Percentiles rank a stretch among this genome's conserved stretches.
These are phyloP conservation scores for Phytophthora brassicae DNA, from an alignment of 352 stramenopile species.

Conservation along the genomic window DNA sequence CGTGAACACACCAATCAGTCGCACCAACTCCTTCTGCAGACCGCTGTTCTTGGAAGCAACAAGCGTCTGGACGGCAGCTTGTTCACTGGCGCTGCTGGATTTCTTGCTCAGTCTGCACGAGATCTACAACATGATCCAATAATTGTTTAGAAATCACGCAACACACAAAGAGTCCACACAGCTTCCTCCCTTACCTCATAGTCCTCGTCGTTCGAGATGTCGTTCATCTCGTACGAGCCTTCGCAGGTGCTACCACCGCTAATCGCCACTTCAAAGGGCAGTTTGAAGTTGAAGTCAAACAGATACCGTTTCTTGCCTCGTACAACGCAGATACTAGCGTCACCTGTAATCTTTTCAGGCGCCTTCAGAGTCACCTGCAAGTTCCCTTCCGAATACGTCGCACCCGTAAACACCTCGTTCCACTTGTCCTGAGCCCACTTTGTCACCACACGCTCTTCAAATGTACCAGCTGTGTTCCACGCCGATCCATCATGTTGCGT, in stretches of 20 bases:
- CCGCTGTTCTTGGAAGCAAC: constrained; percentile 43
- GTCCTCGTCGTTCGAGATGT: constrained; percentile 88
- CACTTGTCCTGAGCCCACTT: constrained; percentile 83
- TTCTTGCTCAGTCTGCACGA: constrained; percentile 59
- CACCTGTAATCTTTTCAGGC: constrained; percentile 71
- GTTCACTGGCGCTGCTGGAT: constrained; percentile 39
- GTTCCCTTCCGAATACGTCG: constrained; percentile 43
- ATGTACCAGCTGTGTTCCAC: constrained; percentile 93
- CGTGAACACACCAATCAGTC: constrained; percentile 58
- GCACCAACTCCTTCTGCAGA: constrained; percentile 67
- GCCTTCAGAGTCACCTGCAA: constrained; percentile 52
- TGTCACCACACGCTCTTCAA: constrained; percentile 87
- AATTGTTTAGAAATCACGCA: not conserved
- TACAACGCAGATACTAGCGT: constrained; percentile 88
- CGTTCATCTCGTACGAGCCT: constrained; percentile 71
- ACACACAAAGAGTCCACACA: not conserved
- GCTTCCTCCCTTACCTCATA: constrained; percentile 71
- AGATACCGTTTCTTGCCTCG: constrained; percentile 89
- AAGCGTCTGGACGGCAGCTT: constrained; percentile 54
- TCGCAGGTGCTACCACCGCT: constrained; percentile 52
- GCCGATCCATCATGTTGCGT: constrained; percentile 76
- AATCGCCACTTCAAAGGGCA: constrained; percentile 69
- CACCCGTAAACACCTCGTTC: constrained; percentile 50
- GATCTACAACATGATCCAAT: constrained; percentile 45
- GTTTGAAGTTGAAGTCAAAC: constrained; percentile 85